A percentile compares a stretch with the other conserved stretches of the same genome.
These are phyloP conservation scores for Ophiocordyceps australis DNA, from an alignment of 2,329 filamentous ascomycete species.

Conservation along the genomic window DNA sequence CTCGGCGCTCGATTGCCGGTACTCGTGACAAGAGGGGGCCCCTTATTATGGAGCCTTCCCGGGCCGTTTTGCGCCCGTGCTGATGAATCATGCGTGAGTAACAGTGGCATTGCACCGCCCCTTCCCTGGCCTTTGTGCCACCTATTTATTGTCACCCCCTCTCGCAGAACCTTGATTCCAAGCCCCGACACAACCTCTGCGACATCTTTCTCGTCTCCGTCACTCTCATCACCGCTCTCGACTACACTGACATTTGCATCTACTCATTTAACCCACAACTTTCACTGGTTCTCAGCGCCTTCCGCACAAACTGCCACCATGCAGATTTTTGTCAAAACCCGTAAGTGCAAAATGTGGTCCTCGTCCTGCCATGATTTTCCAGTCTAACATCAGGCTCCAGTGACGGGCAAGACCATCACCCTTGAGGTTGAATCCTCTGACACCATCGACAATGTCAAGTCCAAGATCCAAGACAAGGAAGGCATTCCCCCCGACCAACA, in stretches of 20 bases:
- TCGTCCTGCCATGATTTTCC: no score
- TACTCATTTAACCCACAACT: slow-evolving; percentile 5
- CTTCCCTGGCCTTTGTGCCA: slow-evolving; percentile 6
- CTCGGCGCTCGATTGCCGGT: no score
- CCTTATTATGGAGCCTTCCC: slow-evolving; percentile 20
- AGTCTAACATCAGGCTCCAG: no score
- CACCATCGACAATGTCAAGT: slow-evolving; percentile 95
- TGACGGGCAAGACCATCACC: slow-evolving; percentile 12
- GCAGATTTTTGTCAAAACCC: slow-evolving; percentile 98
- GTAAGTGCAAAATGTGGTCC: no score
- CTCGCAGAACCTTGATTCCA: slow-evolving; percentile 2
- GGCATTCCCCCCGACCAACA: slow-evolving; percentile 94
- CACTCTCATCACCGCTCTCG: slow-evolving; percentile 1
- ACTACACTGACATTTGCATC: slow-evolving; percentile 1
- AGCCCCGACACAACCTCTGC: no score
- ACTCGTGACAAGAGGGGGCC: no score
- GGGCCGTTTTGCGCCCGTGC: slow-evolving; percentile 8
- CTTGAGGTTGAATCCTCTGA: slow-evolving; percentile 70
- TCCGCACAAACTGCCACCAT: slow-evolving; percentile 34
- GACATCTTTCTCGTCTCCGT: slow-evolving; percentile 1
- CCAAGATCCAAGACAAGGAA: slow-evolving; percentile 97
- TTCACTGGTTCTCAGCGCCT: slow-evolving; percentile 7
- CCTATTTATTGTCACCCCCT: slow-evolving; percentile 14
- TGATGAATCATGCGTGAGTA: slow-evolving; percentile 16
- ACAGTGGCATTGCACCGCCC: slow-evolving; percentile 11